Evolutionary conservation across 495 filamentous ascomycete species (phyloP), one percentile per base, ranked within the genome.

Genomic region (Poronia punctata): DNA sequence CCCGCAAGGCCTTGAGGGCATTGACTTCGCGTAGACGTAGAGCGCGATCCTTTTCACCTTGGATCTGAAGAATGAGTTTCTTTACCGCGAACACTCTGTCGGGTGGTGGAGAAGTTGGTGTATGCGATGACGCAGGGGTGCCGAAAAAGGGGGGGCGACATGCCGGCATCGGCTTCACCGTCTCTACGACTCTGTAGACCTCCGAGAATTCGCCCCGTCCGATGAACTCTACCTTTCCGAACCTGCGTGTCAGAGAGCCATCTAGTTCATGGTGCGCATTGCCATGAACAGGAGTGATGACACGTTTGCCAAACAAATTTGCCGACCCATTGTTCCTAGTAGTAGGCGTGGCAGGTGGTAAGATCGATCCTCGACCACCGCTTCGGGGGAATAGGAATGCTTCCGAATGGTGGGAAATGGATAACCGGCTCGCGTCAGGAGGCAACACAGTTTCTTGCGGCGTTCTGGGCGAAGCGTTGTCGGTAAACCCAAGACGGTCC

Each of bases 121-220:
- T 70, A 62, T 35, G 65, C 48, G 53, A 65, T 54, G 43, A 58
- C 49, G 33, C 60, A 45, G 29, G 64, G 41, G 30, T 44, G 44
- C 46, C 46, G 51, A 57, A 36, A 33, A 53, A 50, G 43, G 30
- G 36, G 14, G 51, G 46, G 17, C 55, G 53, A 17, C 23, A 16
- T 12, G 49, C 45, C 11, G 38, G 35, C 2, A 50, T 22, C 4
- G 62, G 45, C 34, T 59, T 48, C 18, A 46, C 27, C 9, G 59
- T 58, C 10, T 59, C 58, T 27, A 75, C 71, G 14, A 95, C 92
- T 17, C 82, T 80, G 60, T 86, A 98, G 8, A 98, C 92, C 45
- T 82, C 72, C 0, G 92, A 96, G 59, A 96, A 97, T 52, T 95
- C 89, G 25, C 92, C 92, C 31, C 77, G 83, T 22, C 90, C 89